Evolutionary conservation across 345 rosid genomes (phyloP).

Genomic region (Hibiscus trionum): DNA sequence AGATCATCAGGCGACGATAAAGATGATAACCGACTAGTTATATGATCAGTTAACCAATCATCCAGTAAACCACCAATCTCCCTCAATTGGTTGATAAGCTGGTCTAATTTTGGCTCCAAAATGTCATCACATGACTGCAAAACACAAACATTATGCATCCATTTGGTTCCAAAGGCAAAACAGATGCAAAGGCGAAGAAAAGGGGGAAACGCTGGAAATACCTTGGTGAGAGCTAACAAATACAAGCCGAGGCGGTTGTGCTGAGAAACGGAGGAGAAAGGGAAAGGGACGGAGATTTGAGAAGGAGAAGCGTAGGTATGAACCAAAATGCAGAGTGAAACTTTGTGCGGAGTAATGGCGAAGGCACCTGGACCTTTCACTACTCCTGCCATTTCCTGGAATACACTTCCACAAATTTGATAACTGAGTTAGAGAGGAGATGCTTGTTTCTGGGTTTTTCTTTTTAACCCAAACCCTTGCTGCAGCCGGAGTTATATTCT

Average conservation of each 20-base stretch:
- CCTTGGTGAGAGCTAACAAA: slow-evolving; percentile 81
- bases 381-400: slow-evolving; percentile 35
- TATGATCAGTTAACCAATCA: slow-evolving; percentile 64
- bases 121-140: slow-evolving; percentile 75
- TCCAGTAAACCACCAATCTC: slow-evolving; percentile 53
- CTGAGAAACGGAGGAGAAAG: slow-evolving; percentile 77
- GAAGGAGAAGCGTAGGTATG: slow-evolving; percentile 74
- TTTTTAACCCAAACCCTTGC: neutral
- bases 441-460: neutral
- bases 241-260: slow-evolving; percentile 85
- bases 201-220: slow-evolving; percentile 4
- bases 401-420: neutral
- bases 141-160: neutral
- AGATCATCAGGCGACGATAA: slow-evolving; percentile 73
- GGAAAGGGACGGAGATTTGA: slow-evolving; percentile 52
- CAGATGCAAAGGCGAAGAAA: neutral
- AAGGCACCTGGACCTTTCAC: slow-evolving; percentile 41
- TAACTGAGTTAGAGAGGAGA: neutral
- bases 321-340: slow-evolving; percentile 69
- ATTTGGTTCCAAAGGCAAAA: too few species aligned
- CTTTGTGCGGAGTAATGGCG: slow-evolving; percentile 77
- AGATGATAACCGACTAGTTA: slow-evolving; percentile 53
- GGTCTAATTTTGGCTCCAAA: slow-evolving; percentile 71
- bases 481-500: neutral
- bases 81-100: slow-evolving; percentile 59